These are phyloP conservation scores for Lithocarpus polystachyus DNA, from an alignment of 306 rosid species.

Conservation along the genomic window DNA sequence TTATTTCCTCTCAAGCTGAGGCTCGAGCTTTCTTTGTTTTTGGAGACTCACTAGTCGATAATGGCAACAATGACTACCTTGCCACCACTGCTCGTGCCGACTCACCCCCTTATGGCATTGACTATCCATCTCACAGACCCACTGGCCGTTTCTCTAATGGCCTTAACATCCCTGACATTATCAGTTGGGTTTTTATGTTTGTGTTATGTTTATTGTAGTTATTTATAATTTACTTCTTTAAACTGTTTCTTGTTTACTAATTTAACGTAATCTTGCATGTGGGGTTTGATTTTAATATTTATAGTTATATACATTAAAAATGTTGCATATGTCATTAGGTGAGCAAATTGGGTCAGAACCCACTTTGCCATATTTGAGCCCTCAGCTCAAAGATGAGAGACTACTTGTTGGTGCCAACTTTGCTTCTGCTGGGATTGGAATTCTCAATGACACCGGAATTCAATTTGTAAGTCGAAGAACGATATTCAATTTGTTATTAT, in stretches of 20 bases:
- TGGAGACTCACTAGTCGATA: slow-evolving; percentile 81
- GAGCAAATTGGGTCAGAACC: slow-evolving; percentile 68
- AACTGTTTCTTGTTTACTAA: background rate
- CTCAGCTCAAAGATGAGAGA: slow-evolving; percentile 45
- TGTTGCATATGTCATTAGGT: slow-evolving; percentile 34
- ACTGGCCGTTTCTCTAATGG: slow-evolving; percentile 93
- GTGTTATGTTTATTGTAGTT: background rate
- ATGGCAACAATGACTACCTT: slow-evolving; percentile 69
- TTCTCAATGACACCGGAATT: slow-evolving; percentile 82
- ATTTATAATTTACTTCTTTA: background rate
- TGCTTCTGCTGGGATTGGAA: slow-evolving; percentile 93
- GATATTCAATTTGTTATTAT: no score
- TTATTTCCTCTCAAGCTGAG: slow-evolving; percentile 31
- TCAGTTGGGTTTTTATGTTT: slow-evolving; percentile 41
- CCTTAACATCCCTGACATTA: slow-evolving; percentile 70
- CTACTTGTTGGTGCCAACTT: slow-evolving; percentile 83
- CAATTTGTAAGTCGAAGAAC: slow-evolving; percentile 61
- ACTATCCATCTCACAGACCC: slow-evolving; percentile 56
- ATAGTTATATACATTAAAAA: no score
- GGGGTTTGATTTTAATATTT: no score
- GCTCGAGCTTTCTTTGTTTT: slow-evolving; percentile 79
- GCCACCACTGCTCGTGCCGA: slow-evolving; percentile 78
- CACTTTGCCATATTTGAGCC: slow-evolving; percentile 81
- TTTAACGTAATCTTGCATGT: no score
- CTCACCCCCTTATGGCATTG: slow-evolving; percentile 69